A percentile compares a stretch with the other conserved stretches of the same genome.
These are phyloP conservation scores for Luffa aegyptiaca DNA, from an alignment of 306 rosid genomes.

Conservation along the genomic window DNA sequence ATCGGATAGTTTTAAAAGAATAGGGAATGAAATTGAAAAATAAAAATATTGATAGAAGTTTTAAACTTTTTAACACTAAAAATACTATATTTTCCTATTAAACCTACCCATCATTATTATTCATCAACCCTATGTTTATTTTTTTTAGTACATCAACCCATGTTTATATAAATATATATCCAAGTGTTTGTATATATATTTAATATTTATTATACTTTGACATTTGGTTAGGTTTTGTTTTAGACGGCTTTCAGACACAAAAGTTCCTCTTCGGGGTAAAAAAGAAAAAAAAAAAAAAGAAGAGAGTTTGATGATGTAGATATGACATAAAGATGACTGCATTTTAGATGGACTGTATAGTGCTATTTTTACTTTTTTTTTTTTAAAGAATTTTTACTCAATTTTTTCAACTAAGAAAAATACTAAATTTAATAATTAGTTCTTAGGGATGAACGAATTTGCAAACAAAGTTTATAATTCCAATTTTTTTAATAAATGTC, in stretches of 20 bases:
- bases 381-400: too few species aligned
- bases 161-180: neutral
- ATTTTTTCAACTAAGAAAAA: neutral
- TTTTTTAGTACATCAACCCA: too few species aligned
- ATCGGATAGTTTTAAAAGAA: neutral
- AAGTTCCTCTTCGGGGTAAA: neutral
- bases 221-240: neutral
- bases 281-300: neutral
- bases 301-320: neutral
- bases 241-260: neutral
- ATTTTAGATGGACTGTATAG: too few species aligned
- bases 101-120: neutral
- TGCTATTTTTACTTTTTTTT: neutral
- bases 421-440: neutral
- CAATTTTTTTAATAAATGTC: too few species aligned
- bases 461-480: too few species aligned
- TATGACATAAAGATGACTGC: neutral
- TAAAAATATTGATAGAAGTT: neutral
- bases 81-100: neutral
- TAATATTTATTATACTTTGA: neutral
- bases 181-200: neutral
- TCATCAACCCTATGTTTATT: neutral
- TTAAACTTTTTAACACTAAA: too few species aligned
- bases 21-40: neutral
- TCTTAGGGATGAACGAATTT: neutral